phyloP scores from a whole-genome alignment of 2,329 filamentous ascomycete genomes.

The Hymenoscyphus repandus region DNA sequence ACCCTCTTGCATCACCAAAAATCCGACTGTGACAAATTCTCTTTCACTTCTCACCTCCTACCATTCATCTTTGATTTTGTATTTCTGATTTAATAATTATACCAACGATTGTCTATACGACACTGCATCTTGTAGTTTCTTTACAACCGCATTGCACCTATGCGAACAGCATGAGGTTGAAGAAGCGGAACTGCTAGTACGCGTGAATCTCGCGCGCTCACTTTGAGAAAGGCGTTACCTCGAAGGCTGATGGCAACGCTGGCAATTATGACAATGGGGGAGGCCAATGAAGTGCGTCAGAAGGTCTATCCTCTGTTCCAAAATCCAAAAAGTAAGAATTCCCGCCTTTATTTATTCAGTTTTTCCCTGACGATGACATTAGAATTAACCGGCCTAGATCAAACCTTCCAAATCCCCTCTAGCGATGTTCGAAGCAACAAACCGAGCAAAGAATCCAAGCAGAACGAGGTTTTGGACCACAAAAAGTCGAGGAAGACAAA shows the following conservation, averaged over 20 bases:
- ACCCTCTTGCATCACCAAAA: slow-evolving; percentile 1
- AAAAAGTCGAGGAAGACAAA: too few species aligned
- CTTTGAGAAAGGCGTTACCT: background rate
- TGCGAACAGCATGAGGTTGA: slow-evolving; percentile 1
- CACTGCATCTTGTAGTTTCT: too few species aligned
- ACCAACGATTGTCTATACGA: too few species aligned
- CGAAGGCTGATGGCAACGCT: slow-evolving; percentile 27
- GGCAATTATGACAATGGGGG: slow-evolving; percentile 26
- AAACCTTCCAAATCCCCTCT: too few species aligned
- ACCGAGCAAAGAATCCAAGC: too few species aligned
- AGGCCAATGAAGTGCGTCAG: slow-evolving; percentile 24
- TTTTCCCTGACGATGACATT: background rate
- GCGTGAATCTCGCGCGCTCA: slow-evolving; percentile 29
- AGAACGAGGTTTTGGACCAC: too few species aligned
- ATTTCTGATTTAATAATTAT: background rate
- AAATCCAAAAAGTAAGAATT: slow-evolving; percentile 24
- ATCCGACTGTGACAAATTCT: background rate
- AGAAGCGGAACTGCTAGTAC: slow-evolving; percentile 11
- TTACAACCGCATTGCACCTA: background rate
- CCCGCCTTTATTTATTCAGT: too few species aligned
- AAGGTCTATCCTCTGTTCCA: slow-evolving; percentile 30
- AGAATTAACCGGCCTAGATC: too few species aligned
- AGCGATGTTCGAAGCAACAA: too few species aligned
- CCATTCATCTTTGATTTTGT: background rate
- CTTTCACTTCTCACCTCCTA: background rate